phyloP scores from a whole-genome alignment of 441 rosid species.

The Syzygium malaccense region DNA sequence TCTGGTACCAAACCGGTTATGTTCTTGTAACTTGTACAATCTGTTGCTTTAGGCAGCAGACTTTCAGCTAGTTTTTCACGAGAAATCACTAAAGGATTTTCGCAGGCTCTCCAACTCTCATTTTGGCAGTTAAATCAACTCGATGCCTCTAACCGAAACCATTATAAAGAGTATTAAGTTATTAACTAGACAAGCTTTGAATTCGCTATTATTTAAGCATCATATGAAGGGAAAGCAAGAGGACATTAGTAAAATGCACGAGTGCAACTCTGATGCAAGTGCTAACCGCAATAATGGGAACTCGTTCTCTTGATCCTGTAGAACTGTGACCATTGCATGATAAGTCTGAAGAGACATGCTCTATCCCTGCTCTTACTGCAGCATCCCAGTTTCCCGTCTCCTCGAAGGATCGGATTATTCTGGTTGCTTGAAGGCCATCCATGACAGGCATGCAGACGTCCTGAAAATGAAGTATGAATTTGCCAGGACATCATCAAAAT shows the following conservation, averaged over 20 bases:
- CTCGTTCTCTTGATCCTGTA: constrained; percentile 23
- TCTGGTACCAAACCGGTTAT: not conserved
- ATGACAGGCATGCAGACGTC: constrained; percentile 97
- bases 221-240: not conserved
- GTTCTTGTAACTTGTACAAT: not conserved
- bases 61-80: not conserved
- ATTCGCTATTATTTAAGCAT: not conserved
- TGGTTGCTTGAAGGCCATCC: constrained; percentile 91
- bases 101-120: too few species aligned
- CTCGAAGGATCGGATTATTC: constrained; percentile 80
- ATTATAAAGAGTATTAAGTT: not conserved
- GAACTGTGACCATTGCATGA: constrained; percentile 1
- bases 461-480: constrained; percentile 22
- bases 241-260: not conserved
- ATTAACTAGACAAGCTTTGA: not conserved
- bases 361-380: constrained; percentile 63
- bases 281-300: constrained; percentile 77
- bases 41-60: not conserved
- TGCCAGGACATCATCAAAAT: not conserved
- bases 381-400: constrained; percentile 85
- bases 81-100: not conserved
- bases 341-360: constrained; percentile 23
- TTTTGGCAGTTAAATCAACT: not conserved
- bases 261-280: not conserved
- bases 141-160: not conserved